Percentiles rank a stretch among this genome's conserved stretches.
Conservation (phyloP, 495 filamentous ascomycete species). For the Cercophora scortea region DNA sequence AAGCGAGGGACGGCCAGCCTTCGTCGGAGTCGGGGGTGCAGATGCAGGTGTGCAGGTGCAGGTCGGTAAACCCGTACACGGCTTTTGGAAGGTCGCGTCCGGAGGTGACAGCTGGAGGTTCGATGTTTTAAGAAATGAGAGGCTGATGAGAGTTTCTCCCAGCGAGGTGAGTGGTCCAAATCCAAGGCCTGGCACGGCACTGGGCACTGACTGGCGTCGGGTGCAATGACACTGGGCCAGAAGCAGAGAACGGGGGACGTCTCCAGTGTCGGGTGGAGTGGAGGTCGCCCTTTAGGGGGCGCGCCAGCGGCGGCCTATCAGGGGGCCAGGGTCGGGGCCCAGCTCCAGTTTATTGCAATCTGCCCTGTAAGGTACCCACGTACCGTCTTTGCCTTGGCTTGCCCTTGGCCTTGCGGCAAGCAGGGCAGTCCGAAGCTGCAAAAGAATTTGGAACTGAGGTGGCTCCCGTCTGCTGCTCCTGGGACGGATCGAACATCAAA, state of each 20-base stretch:
- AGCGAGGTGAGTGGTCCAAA: not conserved
- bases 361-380: too few species aligned
- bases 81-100: not conserved
- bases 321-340: not conserved
- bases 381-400: too few species aligned
- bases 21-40: not conserved
- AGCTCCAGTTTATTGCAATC: too few species aligned
- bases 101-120: conserved; percentile 1
- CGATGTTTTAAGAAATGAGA: not conserved
- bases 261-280: not conserved
- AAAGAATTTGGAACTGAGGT: too few species aligned
- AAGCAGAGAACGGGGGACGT: not conserved
- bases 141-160: conserved; percentile 3
- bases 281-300: not conserved
- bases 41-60: not conserved
- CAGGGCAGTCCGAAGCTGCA: too few species aligned
- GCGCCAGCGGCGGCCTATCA: conserved; percentile 1
- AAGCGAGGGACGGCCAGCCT: not conserved
- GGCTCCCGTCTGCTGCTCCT: too few species aligned
- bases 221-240: not conserved
- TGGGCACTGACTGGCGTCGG: not conserved
- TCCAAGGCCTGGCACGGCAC: not conserved
- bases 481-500: too few species aligned
- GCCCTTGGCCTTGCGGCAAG: too few species aligned
- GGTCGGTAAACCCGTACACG: too few species aligned